Percentiles rank a stretch among this genome's conserved stretches.
These are phyloP conservation scores for Craterostigma plantagineum DNA, from an alignment of 257 asterid genomes.

Conservation along the genomic window DNA sequence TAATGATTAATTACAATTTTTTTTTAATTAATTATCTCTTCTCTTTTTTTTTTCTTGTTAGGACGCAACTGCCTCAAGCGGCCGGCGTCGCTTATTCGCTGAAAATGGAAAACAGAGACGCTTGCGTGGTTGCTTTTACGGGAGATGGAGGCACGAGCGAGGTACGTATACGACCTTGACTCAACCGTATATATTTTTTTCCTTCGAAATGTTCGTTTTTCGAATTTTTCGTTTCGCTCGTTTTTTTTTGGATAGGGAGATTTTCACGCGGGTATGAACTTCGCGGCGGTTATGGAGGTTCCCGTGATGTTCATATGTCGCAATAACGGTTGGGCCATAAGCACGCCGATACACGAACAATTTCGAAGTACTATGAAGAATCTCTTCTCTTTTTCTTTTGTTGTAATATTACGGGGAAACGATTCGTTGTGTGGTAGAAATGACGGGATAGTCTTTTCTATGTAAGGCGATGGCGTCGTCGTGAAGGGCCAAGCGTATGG, in stretches of 20 bases:
- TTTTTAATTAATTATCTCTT: no score
- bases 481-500: conserved; percentile 76
- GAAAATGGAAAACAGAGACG: conserved; percentile 70
- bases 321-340: conserved; percentile 95
- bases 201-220: not conserved
- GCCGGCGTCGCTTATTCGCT: conserved; percentile 89
- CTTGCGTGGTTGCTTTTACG: conserved; percentile 52
- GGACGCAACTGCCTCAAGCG: conserved; percentile 97
- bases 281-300: conserved; percentile 76
- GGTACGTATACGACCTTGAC: no score
- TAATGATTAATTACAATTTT: no score
- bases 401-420: not conserved
- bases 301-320: conserved; percentile 73
- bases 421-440: not conserved
- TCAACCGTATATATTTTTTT: not conserved
- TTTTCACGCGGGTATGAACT: conserved; percentile 80
- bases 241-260: conserved; percentile 50
- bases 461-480: conserved; percentile 77
- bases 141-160: conserved; percentile 92
- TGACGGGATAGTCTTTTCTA: not conserved
- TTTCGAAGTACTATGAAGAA: conserved; percentile 37
- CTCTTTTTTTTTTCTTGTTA: conserved; percentile 12
- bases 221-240: conserved; percentile 1
- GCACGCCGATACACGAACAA: conserved; percentile 61
- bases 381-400: no score